Evolutionary conservation across 768 basidiomycete species (phyloP).

Genomic region (Chalciporus pseudorubinellus): DNA sequence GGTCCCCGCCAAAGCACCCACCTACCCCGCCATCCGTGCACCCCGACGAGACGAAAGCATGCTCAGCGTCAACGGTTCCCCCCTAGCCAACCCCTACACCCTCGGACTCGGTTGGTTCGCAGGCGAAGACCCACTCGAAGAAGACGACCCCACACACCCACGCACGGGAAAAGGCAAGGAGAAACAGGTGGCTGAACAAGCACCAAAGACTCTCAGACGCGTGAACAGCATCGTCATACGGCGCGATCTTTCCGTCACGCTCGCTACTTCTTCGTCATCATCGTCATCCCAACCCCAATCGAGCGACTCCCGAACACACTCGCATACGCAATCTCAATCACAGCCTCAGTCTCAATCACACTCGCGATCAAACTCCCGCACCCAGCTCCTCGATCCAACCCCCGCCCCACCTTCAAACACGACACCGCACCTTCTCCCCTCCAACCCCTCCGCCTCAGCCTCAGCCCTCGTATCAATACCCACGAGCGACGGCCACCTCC

Average conservation of each 20-base stretch:
- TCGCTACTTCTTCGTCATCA: constrained; percentile 32
- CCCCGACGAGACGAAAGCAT: constrained; percentile 75
- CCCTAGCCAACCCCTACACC: constrained; percentile 74
- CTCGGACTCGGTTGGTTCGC: constrained; percentile 62
- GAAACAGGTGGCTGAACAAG: constrained; percentile 13
- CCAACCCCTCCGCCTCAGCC: constrained; percentile 14
- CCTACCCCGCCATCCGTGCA: constrained; percentile 52
- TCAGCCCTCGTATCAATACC: constrained; percentile 74
- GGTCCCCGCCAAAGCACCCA: constrained; percentile 40
- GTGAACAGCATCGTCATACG: constrained; percentile 64
- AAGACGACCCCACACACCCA: background rate
- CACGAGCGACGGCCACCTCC: constrained; percentile 74
- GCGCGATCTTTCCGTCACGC: constrained; percentile 50
- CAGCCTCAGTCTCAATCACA: constrained; percentile 45
- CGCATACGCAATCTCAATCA: constrained; percentile 53
- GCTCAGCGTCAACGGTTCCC: constrained; percentile 81
- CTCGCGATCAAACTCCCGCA: constrained; percentile 42
- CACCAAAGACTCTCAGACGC: constrained; percentile 30
- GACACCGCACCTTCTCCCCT: background rate
- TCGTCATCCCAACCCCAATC: constrained; percentile 20
- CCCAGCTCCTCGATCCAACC: constrained; percentile 17
- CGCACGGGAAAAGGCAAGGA: constrained; percentile 22
- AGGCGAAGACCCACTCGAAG: constrained; percentile 33
- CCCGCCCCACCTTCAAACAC: constrained; percentile 8
- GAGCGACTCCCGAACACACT: constrained; percentile 32